Evolutionary conservation across 2,329 filamentous ascomycete genomes (phyloP), one percentile per base, ranked within the genome.

Genomic region (Fusarium sp.): DNA sequence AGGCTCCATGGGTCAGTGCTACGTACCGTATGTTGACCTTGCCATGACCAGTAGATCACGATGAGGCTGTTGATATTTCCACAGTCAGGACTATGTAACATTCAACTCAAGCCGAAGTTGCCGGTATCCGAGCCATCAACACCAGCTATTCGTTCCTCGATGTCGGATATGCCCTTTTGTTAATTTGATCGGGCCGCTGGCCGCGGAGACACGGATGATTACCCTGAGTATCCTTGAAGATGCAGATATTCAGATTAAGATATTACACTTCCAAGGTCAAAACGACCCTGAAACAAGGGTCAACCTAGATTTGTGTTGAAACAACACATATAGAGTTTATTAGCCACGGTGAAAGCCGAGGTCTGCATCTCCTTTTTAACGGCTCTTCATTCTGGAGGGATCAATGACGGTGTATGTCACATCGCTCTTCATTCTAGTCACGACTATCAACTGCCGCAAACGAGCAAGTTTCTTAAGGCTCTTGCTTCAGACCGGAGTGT

Each of bases 241-340:
- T n/a, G 28, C 15, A n/a, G 42, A 63, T 18, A 44, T 31, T 48
- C 28, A 26, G 45, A 38, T 40, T 43, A n/a, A 56, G 46, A 52
- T 49, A 60, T 53, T 48, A 53, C 36, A 38, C 24, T 36, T 44
- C 17, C 20, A 24, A 31, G 18, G 26, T 17, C 43, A 54, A 60
- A 60, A 60, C 44, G 38, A 26, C 6, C 18, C 31, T 51, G 46
- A 65, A 66, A 66, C 62, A 36, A 49, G 46, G 60, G 42, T 51
- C 34, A 58, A 53, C 26, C 46, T 28, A 28, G 57, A 28, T 42
- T 26, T 22, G 31, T 4, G 10, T 18, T 14, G 34, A 42, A 24
- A 14, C 26, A 39, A 42, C 40, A 36, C 22, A 17, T 18, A 40
- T 45, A 51, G 17, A 46, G 59, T 58, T 64, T 54, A 22, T 22